Conservation (phyloP, 164 flowering plant species). For the Vitis riparia region DNA sequence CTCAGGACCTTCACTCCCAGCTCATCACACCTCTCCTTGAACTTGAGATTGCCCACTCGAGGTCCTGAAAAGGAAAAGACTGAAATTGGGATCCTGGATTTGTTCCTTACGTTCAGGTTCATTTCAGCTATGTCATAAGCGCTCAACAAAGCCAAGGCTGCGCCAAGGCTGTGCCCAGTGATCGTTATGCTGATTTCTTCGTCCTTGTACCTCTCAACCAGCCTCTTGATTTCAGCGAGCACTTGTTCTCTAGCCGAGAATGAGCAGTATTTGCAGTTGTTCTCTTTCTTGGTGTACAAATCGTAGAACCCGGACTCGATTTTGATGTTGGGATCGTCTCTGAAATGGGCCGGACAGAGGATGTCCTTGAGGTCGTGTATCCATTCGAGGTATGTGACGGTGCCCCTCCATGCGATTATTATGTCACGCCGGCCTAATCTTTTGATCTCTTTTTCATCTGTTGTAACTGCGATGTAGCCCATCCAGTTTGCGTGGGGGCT, state of each 20-base stretch:
- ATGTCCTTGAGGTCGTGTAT: slow-evolving; percentile 68
- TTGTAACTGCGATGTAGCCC: slow-evolving; percentile 77
- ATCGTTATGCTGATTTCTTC: slow-evolving; percentile 65
- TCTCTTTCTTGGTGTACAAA: slow-evolving; percentile 64
- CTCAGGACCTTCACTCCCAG: slow-evolving; percentile 66
- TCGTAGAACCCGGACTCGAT: slow-evolving; percentile 75
- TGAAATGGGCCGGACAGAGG: slow-evolving; percentile 48
- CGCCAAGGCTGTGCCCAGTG: slow-evolving; percentile 76
- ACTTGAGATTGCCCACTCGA: slow-evolving; percentile 72
- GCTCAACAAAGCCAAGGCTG: slow-evolving; percentile 54
- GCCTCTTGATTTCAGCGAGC: slow-evolving; percentile 49
- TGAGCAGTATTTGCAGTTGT: slow-evolving; percentile 40
- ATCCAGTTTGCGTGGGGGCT: slow-evolving; percentile 86
- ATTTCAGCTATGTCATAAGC: slow-evolving; percentile 79
- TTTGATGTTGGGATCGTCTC: slow-evolving; percentile 49
- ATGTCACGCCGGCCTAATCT: slow-evolving; percentile 75
- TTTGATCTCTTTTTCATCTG: slow-evolving; percentile 43
- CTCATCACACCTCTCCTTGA: slow-evolving; percentile 68
- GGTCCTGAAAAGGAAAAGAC: slow-evolving; percentile 78
- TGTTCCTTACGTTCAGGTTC: slow-evolving; percentile 32
- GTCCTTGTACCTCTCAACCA: slow-evolving; percentile 42
- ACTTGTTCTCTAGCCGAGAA: slow-evolving; percentile 75
- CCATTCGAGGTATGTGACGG: slow-evolving; percentile 85
- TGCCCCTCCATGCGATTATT: slow-evolving; percentile 76
- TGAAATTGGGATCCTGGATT: slow-evolving; percentile 39